Conservation (phyloP, 75 land plant genomes). For the Selaginella tamariscina region DNA sequence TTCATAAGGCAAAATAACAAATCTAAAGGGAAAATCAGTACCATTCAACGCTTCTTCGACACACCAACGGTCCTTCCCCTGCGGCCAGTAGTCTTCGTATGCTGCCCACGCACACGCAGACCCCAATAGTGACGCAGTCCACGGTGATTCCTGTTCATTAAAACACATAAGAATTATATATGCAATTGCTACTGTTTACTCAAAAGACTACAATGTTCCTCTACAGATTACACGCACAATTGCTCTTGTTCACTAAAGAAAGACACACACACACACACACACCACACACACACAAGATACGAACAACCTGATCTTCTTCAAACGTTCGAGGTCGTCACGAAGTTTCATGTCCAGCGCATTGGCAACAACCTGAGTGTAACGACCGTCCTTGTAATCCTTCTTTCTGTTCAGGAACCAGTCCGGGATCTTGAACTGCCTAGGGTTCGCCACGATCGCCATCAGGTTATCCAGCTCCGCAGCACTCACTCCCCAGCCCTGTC, state of each 20-base stretch:
- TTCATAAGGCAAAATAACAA: too few relatives aligned
- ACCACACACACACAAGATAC: too few relatives aligned
- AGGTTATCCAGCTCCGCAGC: conserved; percentile 56
- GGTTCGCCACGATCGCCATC: conserved; percentile 66
- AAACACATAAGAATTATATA: too few relatives aligned
- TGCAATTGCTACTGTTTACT: too few relatives aligned
- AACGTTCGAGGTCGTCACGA: conserved; percentile 64
- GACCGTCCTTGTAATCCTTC: conserved; percentile 77
- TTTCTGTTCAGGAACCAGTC: conserved; percentile 80
- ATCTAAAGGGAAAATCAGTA: neutral
- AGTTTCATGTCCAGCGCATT: conserved; percentile 76
- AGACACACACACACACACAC: too few relatives aligned
- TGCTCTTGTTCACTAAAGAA: too few relatives aligned
- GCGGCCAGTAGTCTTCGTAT: conserved; percentile 80
- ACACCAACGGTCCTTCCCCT: conserved; percentile 91
- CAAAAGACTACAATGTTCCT: too few relatives aligned
- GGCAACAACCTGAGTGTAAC: conserved; percentile 60
- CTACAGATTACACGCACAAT: too few relatives aligned
- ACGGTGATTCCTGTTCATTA: conserved; percentile 78
- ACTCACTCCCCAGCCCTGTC: conserved; percentile 56
- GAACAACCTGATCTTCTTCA: conserved; percentile 93
- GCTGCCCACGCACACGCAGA: conserved; percentile 73
- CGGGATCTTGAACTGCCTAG: conserved; percentile 69
- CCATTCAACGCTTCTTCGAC: conserved; percentile 57
- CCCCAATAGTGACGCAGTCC: conserved; percentile 92